Evolutionary conservation across 495 filamentous ascomycete species (phyloP), one percentile per base, ranked within the genome.

Genomic region (Paragyromitra xinjiangensis): DNA sequence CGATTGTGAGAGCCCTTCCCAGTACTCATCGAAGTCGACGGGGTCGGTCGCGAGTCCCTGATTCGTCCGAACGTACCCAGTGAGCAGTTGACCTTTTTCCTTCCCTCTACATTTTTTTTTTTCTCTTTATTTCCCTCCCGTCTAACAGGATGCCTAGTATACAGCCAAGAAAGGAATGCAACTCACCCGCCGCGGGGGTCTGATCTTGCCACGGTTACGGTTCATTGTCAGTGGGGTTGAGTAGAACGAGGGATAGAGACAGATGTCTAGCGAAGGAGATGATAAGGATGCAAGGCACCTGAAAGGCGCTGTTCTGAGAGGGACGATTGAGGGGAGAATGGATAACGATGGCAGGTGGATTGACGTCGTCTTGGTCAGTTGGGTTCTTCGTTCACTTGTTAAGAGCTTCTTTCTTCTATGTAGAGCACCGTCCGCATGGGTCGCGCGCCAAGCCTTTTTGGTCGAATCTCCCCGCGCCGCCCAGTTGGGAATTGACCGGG

Each of bases 21-120:
- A 99, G 64, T 90, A 91, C 0, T 86, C 85, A n/a, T 95, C 91
- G 82, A 97, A 95, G 75, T 94, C 92, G 44, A 92, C 86, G 14
- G 85, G 84, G 71, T 89, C 87, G 42, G 82, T 87, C 58, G 82
- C 82, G 44, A 90, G 81, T 48, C 90, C 88, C 91, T 92, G 74
- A 37, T 37, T 42, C 42, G 24, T 34, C 50, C 51, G 39, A 73
- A 53, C 14, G 39, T n/a, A 9, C n/a, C 8, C 14, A 12, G 24
- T 56, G 24, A 56, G 53, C 24, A 56, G 53, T 26, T 56, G 53
- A 51, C 16, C 34, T 69, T 14, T 51, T 61, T 34, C 24, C 9
- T 37, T 61, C n/a, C n/a, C 26, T 37, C 11, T 1, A 11, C n/a
- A 37, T 68, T 9, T 29, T 53, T 53, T 16, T 2, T 0, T 6